Evolutionary conservation across 345 rosid genomes (phyloP).

Genomic region (Eucalyptus regnans): DNA sequence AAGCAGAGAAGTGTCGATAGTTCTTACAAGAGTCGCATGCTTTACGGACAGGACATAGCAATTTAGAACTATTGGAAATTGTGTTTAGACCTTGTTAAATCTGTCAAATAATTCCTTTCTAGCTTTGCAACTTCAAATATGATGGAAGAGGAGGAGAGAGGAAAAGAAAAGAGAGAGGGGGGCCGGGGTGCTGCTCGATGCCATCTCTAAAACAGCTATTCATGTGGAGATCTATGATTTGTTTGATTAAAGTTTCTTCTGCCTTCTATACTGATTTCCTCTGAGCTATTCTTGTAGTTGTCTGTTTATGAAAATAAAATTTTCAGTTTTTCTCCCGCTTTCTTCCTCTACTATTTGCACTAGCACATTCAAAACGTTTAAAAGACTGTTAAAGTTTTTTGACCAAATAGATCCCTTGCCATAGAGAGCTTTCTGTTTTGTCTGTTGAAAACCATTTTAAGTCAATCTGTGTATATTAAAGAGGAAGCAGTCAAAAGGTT

Average conservation of each 20-base stretch:
- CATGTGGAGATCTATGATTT: not conserved
- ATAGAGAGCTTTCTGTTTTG: not conserved
- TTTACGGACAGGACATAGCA: not conserved
- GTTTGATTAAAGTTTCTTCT: not conserved
- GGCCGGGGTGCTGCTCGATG: fast-evolving
- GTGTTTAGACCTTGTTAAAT: not conserved
- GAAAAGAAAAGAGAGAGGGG: fast-evolving
- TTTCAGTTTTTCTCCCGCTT: not conserved
- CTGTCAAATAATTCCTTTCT: not conserved
- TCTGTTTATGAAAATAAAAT: not conserved
- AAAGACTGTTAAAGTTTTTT: not conserved
- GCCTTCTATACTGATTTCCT: not conserved
- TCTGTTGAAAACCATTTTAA: not conserved
- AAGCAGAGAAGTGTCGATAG: not conserved
- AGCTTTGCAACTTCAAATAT: not conserved
- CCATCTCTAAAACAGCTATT: not conserved
- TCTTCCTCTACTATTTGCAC: not conserved
- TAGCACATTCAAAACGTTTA: not conserved
- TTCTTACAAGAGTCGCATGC: not conserved
- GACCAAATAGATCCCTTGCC: not conserved
- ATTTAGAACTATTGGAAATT: not conserved
- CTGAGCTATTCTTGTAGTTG: not conserved
- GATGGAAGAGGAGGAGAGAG: no score
- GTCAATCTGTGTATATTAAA: not conserved
- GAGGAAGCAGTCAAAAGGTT: not conserved